A percentile compares a stretch with the other conserved stretches of the same genome.
phyloP scores from a whole-genome alignment of 345 rosid genomes.

The Pseudoturritis turrita region DNA sequence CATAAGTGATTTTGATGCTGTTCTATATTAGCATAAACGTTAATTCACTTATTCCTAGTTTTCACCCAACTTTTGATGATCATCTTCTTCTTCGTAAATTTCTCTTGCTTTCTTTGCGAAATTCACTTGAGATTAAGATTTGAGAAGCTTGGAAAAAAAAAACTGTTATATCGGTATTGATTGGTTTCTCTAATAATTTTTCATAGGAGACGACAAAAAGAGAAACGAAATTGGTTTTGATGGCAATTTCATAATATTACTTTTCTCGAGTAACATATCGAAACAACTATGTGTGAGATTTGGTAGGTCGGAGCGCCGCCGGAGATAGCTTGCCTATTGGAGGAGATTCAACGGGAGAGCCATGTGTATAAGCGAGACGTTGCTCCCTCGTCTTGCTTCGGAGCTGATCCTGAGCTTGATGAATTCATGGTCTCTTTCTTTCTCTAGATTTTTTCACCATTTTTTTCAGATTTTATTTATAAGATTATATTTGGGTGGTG shows the following conservation, averaged over 20 bases:
- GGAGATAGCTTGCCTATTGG: slow-evolving; percentile 60
- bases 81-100: background rate
- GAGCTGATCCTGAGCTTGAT: slow-evolving; percentile 95
- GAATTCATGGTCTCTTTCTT: slow-evolving; percentile 73
- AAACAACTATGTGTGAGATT: background rate
- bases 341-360: slow-evolving; percentile 59
- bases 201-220: slow-evolving; percentile 18
- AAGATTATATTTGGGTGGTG: background rate
- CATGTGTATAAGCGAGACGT: slow-evolving; percentile 40
- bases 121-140: background rate
- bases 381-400: slow-evolving; percentile 41
- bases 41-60: too few relatives aligned
- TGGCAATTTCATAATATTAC: background rate
- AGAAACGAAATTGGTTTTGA: background rate
- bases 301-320: slow-evolving; percentile 87
- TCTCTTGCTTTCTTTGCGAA: background rate
- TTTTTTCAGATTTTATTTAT: background rate
- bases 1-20: background rate
- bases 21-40: background rate
- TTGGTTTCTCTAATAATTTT: slow-evolving; percentile 25
- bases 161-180: background rate
- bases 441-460: background rate
- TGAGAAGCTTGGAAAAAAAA: background rate
- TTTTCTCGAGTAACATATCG: background rate
- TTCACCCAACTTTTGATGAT: too few relatives aligned